Evolutionary conservation across 306 rosid genomes (phyloP), one percentile per base, ranked within the genome.

Genomic region (Inga laurina): DNA sequence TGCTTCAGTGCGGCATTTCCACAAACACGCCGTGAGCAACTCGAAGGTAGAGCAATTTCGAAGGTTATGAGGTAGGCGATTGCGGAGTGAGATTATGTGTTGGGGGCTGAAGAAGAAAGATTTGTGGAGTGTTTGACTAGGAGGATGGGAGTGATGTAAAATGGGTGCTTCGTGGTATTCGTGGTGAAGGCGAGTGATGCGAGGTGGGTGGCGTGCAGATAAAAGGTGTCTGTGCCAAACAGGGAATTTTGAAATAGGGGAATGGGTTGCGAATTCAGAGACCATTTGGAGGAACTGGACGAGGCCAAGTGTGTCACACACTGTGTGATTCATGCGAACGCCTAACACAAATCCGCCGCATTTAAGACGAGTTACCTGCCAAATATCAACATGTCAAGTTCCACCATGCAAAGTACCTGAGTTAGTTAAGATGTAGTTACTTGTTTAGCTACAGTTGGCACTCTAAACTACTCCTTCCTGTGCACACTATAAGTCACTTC

Each of bases 341-440:
- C 56, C 73, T 0, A 83, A 35, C 22, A 78, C 82, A 48, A 83
- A 83, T 35, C 86, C 86, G 24, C 86, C 79, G 24, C 86, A 83
- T 43, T 13, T 7, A 16, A 83, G 66, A 22, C 48, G 79, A 70
- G 24, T 16, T 52, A 18, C 59, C 59, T 52, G 59, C n/a, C 19
- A 52, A 16, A 52, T 18, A 16, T 15, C 8, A 19, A 18, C 59
- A 18, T 15, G n/a, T 16, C n/a, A 18, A 18, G 59, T 18, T 52
- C 18, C 21, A 52, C 4, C 15, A 49, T 49, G 54, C 54, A 49
- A 49, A 11, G 19, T 10, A 45, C 10, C 12, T 45, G 8, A 32
- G 34, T 32, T 32, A 32, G 34, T 32, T 32, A 32, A 32, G 34
- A 32, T 32, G 3, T 32, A 3, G 34, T 32, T 32, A 32, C 34